Base-by-base conservation (phyloP, 768 basidiomycete genomes). In the Leccinum olivaceopallidum region DNA sequence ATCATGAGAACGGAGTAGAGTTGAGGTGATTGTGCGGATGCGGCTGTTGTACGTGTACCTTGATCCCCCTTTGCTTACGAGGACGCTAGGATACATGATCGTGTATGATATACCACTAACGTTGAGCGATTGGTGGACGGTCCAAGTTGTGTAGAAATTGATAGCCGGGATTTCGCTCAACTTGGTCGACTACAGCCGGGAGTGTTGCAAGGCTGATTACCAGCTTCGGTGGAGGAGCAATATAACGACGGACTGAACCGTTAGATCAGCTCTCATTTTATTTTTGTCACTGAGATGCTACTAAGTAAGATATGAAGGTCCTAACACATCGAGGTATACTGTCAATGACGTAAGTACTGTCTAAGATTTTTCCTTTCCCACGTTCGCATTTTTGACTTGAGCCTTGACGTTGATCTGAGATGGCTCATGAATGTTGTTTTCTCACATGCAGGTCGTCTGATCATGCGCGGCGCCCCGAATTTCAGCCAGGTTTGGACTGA, bases 1-100 rank as follows among this genome's bases (percentile, higher is more conserved):
- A 90, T 99, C 69, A 77, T 96, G 76, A 84, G 97, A 69, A 95
- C 92, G 56, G 92, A 78, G 18, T 93, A 70, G 57, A 30, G n/a
- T 34, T 4, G 60, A 53, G 58, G 47, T 7, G 50, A 50, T 59
- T 55, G 51, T 49, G 42, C 55, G 59, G 76, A 53, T n/a, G 24
- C 24, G 24, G 42, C 5, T 20, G 42, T n/a, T 10, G 30, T 34
- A 8, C 16, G 26, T 20, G 26, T 30, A 34, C 26, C 32, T 53
- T 28, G 2, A 44, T 24, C 20, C n/a, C 42, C 39, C 32, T 1
- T n/a, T 26, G 32, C 18, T 18, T 30, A 28, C 22, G 55, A 32
- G 32, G 6, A 42, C 14, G 22, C 13, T n/a, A 28, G 44, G 37
- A 13, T 20, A 30, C n/a, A 48, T 37, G 47, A 20, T 26, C 20